Base-by-base conservation (phyloP, 169 alveolate species). In the Babesia ovata region DNA sequence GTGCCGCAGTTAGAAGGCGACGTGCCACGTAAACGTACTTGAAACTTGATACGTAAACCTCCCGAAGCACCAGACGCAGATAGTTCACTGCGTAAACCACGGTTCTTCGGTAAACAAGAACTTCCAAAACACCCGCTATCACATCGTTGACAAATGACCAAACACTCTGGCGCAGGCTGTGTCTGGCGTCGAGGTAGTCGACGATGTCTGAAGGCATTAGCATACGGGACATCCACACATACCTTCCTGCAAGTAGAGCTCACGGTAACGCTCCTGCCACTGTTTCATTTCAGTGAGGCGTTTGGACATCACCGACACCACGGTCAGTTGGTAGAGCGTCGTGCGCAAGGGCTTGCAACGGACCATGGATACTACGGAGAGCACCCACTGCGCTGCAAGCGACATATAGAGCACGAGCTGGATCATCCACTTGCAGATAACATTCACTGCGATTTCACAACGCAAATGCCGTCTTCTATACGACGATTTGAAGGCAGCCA, bases 1-100 rank as follows among this genome's bases (percentile, higher is more conserved):
- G 70, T 4, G 42, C n/a, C 2, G 4, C 4, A 54, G 14, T 24
- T 0, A 16, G 59, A 8, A 10, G 4, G 10, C 16, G 2, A 19
- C 21, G 22, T 17, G 24, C 44, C 24, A 13, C 11, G 14, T 60
- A 22, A 58, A 81, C 83, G 61, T 62, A 81, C 88, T 81, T 81
- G 45, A 71, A 10, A n/a, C 44, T 50, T n/a, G 63, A 63, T 29
- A 72, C 45, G 57, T 72, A 81, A 2, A 28, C n/a, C 12, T 46
- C 59, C 39, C 58, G 67, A 7, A 54, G 16, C 22, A 19, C n/a
- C 10, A 44, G 26, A 19, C 84, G 46, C n/a, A 70, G 24, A 21
- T 17, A 10, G 61, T 57, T 57, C 11, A 81, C 70, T 17, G 42
- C 14, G 36, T 81, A 65, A 12, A 81, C 54, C 42, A 54, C 50